Evolutionary conservation across 2,329 filamentous ascomycete species (phyloP).

Genomic region (Sclerotinia trifoliorum): DNA sequence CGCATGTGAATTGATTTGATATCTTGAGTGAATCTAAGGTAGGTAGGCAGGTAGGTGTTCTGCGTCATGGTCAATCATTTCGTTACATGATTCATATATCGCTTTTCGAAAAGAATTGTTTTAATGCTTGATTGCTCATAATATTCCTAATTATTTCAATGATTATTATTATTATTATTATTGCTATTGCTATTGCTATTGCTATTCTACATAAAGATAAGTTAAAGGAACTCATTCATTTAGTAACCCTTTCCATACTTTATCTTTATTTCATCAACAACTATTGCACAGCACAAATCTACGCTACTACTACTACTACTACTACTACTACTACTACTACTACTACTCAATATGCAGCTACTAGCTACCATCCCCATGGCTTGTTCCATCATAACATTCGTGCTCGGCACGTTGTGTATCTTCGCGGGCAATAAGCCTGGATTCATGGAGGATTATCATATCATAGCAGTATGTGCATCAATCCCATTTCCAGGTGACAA

Average conservation of each 20-base stretch:
- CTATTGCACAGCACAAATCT: background rate
- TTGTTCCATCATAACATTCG: conserved; percentile 53
- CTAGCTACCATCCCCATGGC: conserved; percentile 50
- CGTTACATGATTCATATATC: conserved; percentile 5
- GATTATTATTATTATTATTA: background rate
- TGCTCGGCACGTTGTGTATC: conserved; percentile 58
- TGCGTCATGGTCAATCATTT: background rate
- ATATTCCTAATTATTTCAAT: background rate
- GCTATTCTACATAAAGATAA: background rate
- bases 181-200: background rate
- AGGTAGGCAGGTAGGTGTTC: background rate
- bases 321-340: no score
- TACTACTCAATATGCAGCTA: conserved; percentile 44
- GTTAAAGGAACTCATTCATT: background rate
- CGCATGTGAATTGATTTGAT: background rate
- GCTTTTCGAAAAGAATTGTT: background rate
- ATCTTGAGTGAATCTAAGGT: background rate
- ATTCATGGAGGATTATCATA: conserved; percentile 56
- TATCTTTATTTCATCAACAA: background rate
- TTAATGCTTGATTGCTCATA: background rate
- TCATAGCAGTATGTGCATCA: conserved; percentile 51
- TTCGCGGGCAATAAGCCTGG: conserved; percentile 57
- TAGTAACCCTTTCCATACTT: background rate
- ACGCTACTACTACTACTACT: background rate
- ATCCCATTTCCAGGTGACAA: background rate